These are phyloP conservation scores for Penicillium sp. DNA, from an alignment of 2,329 filamentous ascomycete species.

Conservation along the genomic window DNA sequence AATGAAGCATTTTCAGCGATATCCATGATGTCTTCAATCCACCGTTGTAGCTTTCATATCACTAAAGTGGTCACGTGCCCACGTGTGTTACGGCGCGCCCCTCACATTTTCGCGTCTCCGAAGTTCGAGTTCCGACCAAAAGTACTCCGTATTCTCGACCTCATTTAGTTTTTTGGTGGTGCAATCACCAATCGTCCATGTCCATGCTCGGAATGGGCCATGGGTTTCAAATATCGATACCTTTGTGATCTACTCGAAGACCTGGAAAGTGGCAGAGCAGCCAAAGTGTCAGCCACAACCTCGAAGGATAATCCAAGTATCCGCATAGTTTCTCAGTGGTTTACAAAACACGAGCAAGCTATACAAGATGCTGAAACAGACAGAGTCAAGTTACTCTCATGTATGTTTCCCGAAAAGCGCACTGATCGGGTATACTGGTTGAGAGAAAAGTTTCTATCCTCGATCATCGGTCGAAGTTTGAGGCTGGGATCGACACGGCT, in stretches of 20 bases:
- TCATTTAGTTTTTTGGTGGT: neutral
- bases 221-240: constrained; percentile 61
- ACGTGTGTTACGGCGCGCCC: constrained; percentile 1
- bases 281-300: constrained; percentile 35
- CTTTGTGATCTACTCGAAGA: constrained; percentile 74
- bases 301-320: constrained; percentile 35
- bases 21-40: neutral
- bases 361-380: constrained; percentile 61
- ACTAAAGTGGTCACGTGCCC: constrained; percentile 5
- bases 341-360: constrained; percentile 59
- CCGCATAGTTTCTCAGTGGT: constrained; percentile 67
- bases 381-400: constrained; percentile 68
- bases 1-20: neutral
- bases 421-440: constrained; percentile 77
- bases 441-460: constrained; percentile 61
- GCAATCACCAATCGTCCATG: neutral
- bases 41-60: neutral
- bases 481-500: constrained; percentile 63
- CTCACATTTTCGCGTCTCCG: constrained; percentile 1
- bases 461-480: constrained; percentile 68
- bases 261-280: constrained; percentile 55
- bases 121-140: neutral
- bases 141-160: neutral
- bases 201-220: constrained; percentile 14
- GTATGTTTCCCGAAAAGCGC: constrained; percentile 72